Conservation (phyloP, 2,329 filamentous ascomycete genomes). For the Paecilomyces variotii region DNA sequence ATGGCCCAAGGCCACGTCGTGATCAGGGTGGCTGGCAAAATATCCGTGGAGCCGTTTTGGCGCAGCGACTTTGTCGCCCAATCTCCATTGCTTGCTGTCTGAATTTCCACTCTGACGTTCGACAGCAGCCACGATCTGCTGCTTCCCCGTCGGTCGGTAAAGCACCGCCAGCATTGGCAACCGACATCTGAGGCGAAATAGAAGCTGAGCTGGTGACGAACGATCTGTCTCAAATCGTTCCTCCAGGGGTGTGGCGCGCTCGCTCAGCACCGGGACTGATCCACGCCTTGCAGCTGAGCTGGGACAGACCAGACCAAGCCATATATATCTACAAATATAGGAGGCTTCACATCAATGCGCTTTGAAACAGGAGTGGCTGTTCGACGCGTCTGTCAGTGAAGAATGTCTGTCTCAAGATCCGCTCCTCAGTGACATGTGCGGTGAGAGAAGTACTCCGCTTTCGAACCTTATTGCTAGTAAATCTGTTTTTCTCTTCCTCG, state of each 20-base stretch:
- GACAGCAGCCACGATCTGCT: neutral
- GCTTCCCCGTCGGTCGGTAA: neutral
- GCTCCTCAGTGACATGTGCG: neutral
- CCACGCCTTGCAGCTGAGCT: neutral
- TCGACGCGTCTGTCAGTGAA: neutral
- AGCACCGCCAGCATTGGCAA: neutral
- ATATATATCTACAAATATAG: neutral
- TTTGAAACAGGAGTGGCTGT: neutral
- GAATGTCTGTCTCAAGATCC: neutral
- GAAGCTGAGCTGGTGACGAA: neutral
- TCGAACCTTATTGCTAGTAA: neutral
- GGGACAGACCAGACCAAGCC: neutral
- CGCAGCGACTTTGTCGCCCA: neutral
- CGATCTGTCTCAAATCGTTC: neutral
- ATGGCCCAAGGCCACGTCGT: neutral
- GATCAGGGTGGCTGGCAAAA: neutral
- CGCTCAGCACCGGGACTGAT: neutral
- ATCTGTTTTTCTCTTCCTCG: neutral
- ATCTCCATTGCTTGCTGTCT: neutral
- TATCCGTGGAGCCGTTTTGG: neutral
- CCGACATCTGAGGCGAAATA: neutral
- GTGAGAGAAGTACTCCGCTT: neutral
- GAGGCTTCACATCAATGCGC: neutral
- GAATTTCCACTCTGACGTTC: neutral
- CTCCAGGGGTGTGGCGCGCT: neutral